These are phyloP conservation scores for Begonia peltatifolia DNA, from an alignment of 306 rosid genomes.

Conservation along the genomic window DNA sequence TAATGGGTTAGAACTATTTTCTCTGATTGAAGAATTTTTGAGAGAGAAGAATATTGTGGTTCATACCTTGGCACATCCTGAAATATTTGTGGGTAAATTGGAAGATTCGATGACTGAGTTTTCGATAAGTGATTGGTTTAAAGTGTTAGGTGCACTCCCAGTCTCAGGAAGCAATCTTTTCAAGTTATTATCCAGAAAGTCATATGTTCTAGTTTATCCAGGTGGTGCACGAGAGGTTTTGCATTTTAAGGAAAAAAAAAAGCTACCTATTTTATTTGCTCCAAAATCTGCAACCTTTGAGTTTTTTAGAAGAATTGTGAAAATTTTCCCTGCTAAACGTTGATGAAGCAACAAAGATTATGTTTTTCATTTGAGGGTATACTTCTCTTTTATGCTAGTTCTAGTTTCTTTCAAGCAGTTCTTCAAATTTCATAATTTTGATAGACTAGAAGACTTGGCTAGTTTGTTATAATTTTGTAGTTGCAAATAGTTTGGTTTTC, in stretches of 20 bases:
- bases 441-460: not conserved
- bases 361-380: too few species aligned
- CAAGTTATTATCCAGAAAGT: conserved; percentile 48
- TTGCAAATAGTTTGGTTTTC: not conserved
- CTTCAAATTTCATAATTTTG: not conserved
- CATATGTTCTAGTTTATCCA: conserved; percentile 83
- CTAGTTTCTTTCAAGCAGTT: too few species aligned
- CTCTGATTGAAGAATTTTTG: conserved; percentile 40
- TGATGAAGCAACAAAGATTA: too few species aligned
- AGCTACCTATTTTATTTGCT: too few species aligned
- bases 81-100: conserved; percentile 15
- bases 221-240: conserved; percentile 96
- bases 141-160: conserved; percentile 69
- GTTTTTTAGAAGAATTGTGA: too few species aligned
- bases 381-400: too few species aligned
- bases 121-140: conserved; percentile 34
- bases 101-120: conserved; percentile 24
- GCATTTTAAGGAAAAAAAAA: conserved; percentile 57
- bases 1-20: conserved; percentile 55
- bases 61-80: conserved; percentile 79
- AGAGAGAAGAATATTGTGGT: conserved; percentile 48
- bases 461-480: not conserved
- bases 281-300: too few species aligned
- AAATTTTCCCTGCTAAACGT: too few species aligned
- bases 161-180: conserved; percentile 58